Percentiles rank a stretch among this genome's conserved stretches.
These are phyloP conservation scores for Saitozyma sp. DNA, from an alignment of 768 basidiomycete species.

Conservation along the genomic window DNA sequence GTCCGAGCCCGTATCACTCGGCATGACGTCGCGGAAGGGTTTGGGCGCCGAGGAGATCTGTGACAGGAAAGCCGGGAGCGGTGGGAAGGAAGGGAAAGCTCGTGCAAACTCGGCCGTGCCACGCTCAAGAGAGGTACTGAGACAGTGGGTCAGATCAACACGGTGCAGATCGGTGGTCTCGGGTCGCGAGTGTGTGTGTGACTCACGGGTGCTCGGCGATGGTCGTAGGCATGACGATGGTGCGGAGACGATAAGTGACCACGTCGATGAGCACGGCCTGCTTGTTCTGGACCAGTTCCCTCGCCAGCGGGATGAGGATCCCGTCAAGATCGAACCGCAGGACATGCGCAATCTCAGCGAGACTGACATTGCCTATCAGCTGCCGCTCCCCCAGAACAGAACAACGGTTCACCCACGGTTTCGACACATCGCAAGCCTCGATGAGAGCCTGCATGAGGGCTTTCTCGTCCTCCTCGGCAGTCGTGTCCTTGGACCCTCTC, in stretches of 20 bases:
- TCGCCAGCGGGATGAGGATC: constrained; percentile 84
- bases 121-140: constrained; percentile 59
- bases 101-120: constrained; percentile 18
- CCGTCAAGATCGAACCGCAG: constrained; percentile 48
- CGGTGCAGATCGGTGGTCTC: background rate
- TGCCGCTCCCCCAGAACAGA: background rate
- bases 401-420: constrained; percentile 33
- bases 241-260: constrained; percentile 75
- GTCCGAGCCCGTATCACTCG: constrained; percentile 5
- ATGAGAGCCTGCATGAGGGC: constrained; percentile 38
- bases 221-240: constrained; percentile 67
- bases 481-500: constrained; percentile 20
- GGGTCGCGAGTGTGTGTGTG: background rate
- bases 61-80: constrained; percentile 64
- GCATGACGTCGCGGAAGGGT: constrained; percentile 76
- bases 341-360: constrained; percentile 48
- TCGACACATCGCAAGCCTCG: constrained; percentile 45
- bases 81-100: constrained; percentile 26
- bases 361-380: constrained; percentile 15
- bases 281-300: constrained; percentile 86
- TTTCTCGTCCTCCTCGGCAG: constrained; percentile 53
- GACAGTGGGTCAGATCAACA: constrained; percentile 53
- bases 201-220: constrained; percentile 43
- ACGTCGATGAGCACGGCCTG: constrained; percentile 86
- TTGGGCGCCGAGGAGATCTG: constrained; percentile 65